Conservation (phyloP, 345 rosid species). For the Populus nigra region DNA sequence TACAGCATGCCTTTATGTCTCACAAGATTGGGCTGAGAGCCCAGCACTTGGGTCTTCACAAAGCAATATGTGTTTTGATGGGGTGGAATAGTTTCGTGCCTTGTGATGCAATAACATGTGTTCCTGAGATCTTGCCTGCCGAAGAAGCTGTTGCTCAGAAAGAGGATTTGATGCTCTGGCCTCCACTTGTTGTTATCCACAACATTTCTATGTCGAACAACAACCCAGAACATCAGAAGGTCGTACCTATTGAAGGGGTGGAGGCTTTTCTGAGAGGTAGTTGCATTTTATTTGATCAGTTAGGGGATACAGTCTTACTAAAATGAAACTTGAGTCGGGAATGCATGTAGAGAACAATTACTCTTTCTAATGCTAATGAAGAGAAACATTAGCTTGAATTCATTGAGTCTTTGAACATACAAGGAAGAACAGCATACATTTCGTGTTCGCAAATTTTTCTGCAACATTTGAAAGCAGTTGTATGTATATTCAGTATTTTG, state of each 20-base stretch:
- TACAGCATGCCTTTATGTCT: constrained; percentile 54
- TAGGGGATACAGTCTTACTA: background rate
- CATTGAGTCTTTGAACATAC: background rate
- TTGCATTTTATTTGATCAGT: background rate
- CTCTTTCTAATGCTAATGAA: background rate
- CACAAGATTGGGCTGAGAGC: constrained; percentile 50
- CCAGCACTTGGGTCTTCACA: constrained; percentile 51
- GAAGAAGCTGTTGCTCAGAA: constrained; percentile 44
- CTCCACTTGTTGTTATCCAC: constrained; percentile 45
- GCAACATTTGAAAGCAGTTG: background rate
- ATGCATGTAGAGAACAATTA: background rate
- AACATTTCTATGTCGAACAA: constrained; percentile 50
- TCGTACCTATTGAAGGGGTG: constrained; percentile 43
- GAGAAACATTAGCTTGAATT: background rate
- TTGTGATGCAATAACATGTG: constrained; percentile 38
- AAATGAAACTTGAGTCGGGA: background rate
- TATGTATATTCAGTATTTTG: background rate
- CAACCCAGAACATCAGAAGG: constrained; percentile 50
- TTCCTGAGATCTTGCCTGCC: constrained; percentile 40
- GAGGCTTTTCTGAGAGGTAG: constrained; percentile 53
- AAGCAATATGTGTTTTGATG: constrained; percentile 53
- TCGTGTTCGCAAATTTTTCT: background rate
- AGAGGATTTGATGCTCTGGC: constrained; percentile 56
- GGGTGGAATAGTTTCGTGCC: constrained; percentile 50
- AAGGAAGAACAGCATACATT: background rate